phyloP scores from a whole-genome alignment of 2,329 filamentous ascomycete species.

The Dothideomycetes sp. region DNA sequence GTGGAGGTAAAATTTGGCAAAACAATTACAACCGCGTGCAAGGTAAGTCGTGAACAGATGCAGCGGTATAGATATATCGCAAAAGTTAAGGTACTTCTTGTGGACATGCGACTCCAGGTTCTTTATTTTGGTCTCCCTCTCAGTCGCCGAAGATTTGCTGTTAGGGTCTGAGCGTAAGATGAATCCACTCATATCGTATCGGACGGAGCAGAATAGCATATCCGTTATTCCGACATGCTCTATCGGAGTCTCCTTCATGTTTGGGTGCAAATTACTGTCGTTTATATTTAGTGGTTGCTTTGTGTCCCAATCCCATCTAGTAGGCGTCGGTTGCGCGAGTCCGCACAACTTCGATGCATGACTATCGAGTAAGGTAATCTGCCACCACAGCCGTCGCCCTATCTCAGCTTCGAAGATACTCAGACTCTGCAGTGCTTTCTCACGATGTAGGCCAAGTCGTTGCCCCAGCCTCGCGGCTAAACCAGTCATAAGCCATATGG shows the following conservation, averaged over 20 bases:
- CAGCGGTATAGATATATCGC: conserved; percentile 31
- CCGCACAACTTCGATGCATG: conserved; percentile 20
- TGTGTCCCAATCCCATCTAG: conserved; percentile 16
- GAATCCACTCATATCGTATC: conserved; percentile 31
- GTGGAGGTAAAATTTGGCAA: conserved; percentile 34
- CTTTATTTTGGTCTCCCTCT: conserved; percentile 19
- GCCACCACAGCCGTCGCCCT: conserved; percentile 49
- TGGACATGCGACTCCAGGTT: conserved; percentile 32
- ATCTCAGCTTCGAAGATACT: conserved; percentile 46
- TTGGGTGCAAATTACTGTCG: conserved; percentile 24
- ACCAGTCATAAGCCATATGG: conserved; percentile 54
- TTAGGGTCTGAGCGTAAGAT: too few relatives aligned
- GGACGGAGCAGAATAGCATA: conserved; percentile 32
- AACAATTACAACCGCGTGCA: conserved; percentile 29
- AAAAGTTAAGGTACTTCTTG: conserved; percentile 32
- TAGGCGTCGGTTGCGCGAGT: conserved; percentile 11
- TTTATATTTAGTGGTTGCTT: conserved; percentile 24
- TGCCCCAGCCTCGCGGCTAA: conserved; percentile 49
- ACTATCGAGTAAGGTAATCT: conserved; percentile 48
- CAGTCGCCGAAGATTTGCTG: conserved; percentile 6
- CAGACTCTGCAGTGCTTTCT: conserved; percentile 41
- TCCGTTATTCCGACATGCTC: conserved; percentile 45
- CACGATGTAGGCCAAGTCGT: conserved; percentile 50
- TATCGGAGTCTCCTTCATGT: conserved; percentile 35
- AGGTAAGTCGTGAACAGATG: conserved; percentile 35